phyloP scores from a whole-genome alignment of 2,329 filamentous ascomycete genomes.

The Colletotrichum sp. region DNA sequence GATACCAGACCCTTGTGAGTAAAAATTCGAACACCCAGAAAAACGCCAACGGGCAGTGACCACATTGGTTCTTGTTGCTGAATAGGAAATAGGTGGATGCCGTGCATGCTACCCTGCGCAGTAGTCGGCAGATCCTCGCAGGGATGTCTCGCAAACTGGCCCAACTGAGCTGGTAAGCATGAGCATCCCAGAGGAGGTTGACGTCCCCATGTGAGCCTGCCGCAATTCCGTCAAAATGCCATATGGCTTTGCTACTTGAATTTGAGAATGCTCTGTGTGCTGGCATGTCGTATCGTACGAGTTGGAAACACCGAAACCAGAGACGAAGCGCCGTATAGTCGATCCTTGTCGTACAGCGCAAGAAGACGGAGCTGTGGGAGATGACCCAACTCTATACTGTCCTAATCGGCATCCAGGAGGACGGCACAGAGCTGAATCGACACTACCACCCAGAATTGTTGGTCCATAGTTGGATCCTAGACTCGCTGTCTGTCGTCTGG shows the following conservation, averaged over 20 bases:
- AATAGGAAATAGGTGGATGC: not conserved
- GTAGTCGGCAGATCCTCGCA: not conserved
- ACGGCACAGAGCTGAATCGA: not conserved
- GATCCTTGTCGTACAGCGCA: not conserved
- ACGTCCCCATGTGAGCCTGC: not conserved
- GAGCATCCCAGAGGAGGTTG: not conserved
- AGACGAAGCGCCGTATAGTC: not conserved
- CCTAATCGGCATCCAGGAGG: not conserved
- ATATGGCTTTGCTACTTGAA: not conserved
- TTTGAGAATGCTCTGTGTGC: not conserved
- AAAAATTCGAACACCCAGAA: not conserved
- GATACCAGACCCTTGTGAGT: not conserved
- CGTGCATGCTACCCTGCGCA: too few species aligned
- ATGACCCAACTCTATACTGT: not conserved
- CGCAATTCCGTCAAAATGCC: slow-evolving; percentile 14
- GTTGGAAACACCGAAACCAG: not conserved
- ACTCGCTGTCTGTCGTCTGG: slow-evolving; percentile 24
- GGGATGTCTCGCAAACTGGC: not conserved
- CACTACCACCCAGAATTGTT: not conserved
- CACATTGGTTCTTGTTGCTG: not conserved
- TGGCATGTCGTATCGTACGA: not conserved
- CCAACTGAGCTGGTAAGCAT: not conserved
- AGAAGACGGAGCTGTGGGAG: not conserved
- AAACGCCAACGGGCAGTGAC: not conserved
- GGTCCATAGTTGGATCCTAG: not conserved